Base-by-base conservation (phyloP, 2,329 filamentous ascomycete species). In the Neonectria ditissima region DNA sequence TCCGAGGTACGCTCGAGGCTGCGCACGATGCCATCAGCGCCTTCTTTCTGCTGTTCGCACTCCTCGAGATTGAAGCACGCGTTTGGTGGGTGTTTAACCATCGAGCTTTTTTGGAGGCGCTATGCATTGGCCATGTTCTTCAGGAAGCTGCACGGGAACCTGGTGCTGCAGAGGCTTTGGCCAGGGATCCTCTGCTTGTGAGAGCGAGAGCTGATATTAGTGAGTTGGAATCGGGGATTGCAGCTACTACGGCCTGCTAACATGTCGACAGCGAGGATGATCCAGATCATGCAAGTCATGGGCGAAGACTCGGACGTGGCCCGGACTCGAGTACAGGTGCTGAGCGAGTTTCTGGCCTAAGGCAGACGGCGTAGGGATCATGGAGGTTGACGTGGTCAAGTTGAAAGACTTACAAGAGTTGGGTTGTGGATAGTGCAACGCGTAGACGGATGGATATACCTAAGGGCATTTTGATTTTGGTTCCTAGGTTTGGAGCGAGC, bases 31-130 rank as follows among this genome's bases (percentile, higher is more conserved):
- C 92, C 5, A 87, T 95, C 50, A 86, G 84, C 47, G 83, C 91
- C 1, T 95, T 94, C 75, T 94, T 94, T 76, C 83, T 93, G 61
- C 83, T 94, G 7, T 92, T 89, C 78, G 82, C 81, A 39, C 79
- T 92, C 13, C 89, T 94, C 65, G 87, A 90, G 69, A 82, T 82
- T 16, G 92, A 95, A 79, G 91, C 91, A 1, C 85, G 89, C 14
- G 91, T 94, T 1, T 94, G 92, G 92, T 95, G 92, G 92, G 91
- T 93, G 1, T 93, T 94, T 69, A 92, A 93, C 75, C 92, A 94
- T 74, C 83, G 92, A 1, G 92, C 92, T 0, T 94, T 94, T 73
- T 83, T 94, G 55, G 92, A 94, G 80, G 90, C 90, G 32, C 76
- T 90, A 73, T 92, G 87, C 78, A 92, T 91, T 51, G 87, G 87